Base-by-base conservation (phyloP, 2,329 filamentous ascomycete genomes). In the Graphilbum sp. region DNA sequence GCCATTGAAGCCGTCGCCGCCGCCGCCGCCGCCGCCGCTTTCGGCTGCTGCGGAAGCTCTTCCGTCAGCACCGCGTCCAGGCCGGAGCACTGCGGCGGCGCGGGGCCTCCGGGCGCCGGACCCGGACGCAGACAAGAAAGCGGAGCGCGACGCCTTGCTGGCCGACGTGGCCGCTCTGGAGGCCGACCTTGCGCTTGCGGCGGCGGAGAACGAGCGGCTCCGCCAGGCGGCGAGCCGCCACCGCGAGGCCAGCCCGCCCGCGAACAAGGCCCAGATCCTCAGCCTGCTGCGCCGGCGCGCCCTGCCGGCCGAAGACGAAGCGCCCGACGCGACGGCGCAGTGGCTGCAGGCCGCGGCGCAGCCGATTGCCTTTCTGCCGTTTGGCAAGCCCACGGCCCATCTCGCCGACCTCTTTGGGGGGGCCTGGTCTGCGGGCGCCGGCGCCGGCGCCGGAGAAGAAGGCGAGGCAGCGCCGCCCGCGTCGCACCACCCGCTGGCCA, bases 401-500 rank as follows among this genome's bases (percentile, higher is more conserved):
- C 38, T 54, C 4, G 49, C 55, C 0, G 38, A 47, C 0, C 45
- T 50, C 7, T 39, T 52, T n/a, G n/a, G n/a, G n/a, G n/a, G n/a
- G 35, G 31, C 36, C 13, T 40, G 42, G 5, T 23, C n/a, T n/a
- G n/a, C n/a, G n/a, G n/a, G n/a, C n/a, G n/a, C n/a, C n/a, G n/a
- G n/a, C n/a, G n/a, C n/a, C n/a, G 39, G 23, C 10, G 38, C 44
- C 3, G 45, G 47, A 23, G 39, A 52, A 11, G 51, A 56, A 11
- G 50, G 60, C 4, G 49, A 59, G 3, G 50, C 58, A 5, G 54
- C 54, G 18, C 58, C 61, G 2, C 52, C 68, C 0, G 59, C 67
- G 8, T 81, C 78, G 2, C 81, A 87, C 49, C 67, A 72, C 37
- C 83, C 79, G 0, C 50, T 74, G 2, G 63, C 64, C 1, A 63